A percentile compares a stretch with the other conserved stretches of the same genome.
phyloP scores from a whole-genome alignment of 2,329 filamentous ascomycete genomes.

The Macrophomina phaseolina region DNA sequence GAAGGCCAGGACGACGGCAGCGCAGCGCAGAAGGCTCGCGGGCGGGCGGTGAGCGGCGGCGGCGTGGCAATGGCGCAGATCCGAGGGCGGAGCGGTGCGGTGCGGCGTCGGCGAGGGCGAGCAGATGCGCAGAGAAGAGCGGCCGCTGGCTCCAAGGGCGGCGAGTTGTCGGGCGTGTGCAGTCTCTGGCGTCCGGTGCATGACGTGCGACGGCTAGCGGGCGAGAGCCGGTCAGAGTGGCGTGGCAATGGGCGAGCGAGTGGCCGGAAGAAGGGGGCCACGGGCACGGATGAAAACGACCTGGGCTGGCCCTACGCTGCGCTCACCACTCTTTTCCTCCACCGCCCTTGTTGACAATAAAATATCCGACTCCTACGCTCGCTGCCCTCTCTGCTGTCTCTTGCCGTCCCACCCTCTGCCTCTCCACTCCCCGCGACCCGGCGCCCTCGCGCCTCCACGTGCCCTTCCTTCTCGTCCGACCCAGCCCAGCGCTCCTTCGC shows the following conservation, averaged over 20 bases:
- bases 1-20: background rate
- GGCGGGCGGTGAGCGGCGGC: constrained; percentile 21
- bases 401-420: background rate
- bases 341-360: constrained; percentile 16
- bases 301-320: constrained; percentile 9
- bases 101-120: background rate
- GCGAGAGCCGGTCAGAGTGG: constrained; percentile 14
- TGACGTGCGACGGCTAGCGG: constrained; percentile 10
- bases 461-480: constrained; percentile 10
- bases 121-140: background rate
- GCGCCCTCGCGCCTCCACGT: constrained; percentile 13
- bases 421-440: constrained; percentile 13
- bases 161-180: background rate
- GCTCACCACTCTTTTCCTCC: constrained; percentile 2
- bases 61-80: constrained; percentile 12
- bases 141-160: background rate
- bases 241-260: background rate
- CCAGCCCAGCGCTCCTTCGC: constrained; percentile 17
- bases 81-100: background rate
- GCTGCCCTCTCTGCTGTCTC: constrained; percentile 14
- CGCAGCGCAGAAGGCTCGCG: background rate
- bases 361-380: constrained; percentile 22
- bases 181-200: background rate
- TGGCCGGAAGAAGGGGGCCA: constrained; percentile 13
- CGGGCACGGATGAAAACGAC: constrained; percentile 7